phyloP scores from a whole-genome alignment of 2,329 filamentous ascomycete species.

The Aspergillus aculeatus region DNA sequence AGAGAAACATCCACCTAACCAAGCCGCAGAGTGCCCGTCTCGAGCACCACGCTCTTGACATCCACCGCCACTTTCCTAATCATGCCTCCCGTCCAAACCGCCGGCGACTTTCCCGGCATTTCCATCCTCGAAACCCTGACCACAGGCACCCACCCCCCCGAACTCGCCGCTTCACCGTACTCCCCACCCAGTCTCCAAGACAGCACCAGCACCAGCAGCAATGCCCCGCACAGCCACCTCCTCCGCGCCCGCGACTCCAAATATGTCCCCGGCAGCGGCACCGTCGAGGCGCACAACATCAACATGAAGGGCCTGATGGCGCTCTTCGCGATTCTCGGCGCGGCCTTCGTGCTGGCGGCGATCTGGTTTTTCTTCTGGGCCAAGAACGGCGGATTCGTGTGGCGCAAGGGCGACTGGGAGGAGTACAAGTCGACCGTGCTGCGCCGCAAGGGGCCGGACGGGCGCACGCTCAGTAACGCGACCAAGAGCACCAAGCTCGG shows the following conservation, averaged over 20 bases:
- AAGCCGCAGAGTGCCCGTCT: constrained; percentile 28
- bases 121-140: constrained; percentile 17
- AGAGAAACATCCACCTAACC: neutral
- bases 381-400: constrained; percentile 90
- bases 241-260: constrained; percentile 30
- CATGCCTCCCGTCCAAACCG: constrained; percentile 34
- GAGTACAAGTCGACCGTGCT: constrained; percentile 97
- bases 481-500: constrained; percentile 80
- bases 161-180: neutral
- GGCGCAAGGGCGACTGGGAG: constrained; percentile 85
- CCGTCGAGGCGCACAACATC: constrained; percentile 42
- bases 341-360: constrained; percentile 67
- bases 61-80: constrained; percentile 15
- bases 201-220: constrained; percentile 11
- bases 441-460: constrained; percentile 83
- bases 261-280: constrained; percentile 35
- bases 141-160: constrained; percentile 7
- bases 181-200: neutral
- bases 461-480: constrained; percentile 77
- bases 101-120: constrained; percentile 25
- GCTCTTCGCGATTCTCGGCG: constrained; percentile 80
- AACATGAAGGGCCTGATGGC: constrained; percentile 69
- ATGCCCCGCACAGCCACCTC: constrained; percentile 22
- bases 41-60: constrained; percentile 38
- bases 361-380: constrained; percentile 99